A percentile compares a stretch with the other conserved stretches of the same genome.
phyloP scores from a whole-genome alignment of 257 asterid genomes.

The Solanum infundibuliforme region DNA sequence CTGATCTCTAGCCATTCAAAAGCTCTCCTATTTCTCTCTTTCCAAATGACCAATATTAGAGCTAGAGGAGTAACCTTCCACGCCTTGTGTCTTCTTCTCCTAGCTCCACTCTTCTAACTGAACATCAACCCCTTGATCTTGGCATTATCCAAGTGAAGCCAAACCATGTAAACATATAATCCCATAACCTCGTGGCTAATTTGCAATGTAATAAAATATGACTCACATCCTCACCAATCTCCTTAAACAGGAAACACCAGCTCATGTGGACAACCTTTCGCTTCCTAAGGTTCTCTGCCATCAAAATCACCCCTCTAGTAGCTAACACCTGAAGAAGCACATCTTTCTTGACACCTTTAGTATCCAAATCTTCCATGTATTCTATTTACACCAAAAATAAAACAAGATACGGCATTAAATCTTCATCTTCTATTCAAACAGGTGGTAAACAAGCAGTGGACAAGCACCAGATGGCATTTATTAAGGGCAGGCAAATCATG shows the following conservation, averaged over 20 bases:
- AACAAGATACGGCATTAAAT: neutral
- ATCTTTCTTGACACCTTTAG: neutral
- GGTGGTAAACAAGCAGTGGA: too few relatives aligned
- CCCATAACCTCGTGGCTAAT: neutral
- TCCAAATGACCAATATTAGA: neutral
- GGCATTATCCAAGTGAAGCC: neutral
- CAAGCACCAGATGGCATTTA: too few relatives aligned
- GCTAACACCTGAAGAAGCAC: neutral
- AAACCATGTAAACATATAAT: neutral
- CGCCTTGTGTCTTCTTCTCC: neutral
- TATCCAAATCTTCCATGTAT: neutral
- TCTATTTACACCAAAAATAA: neutral
- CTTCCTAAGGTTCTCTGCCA: neutral
- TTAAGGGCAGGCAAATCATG: too few relatives aligned
- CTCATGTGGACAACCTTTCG: neutral
- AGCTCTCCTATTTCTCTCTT: neutral
- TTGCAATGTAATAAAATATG: neutral
- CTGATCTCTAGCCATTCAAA: neutral
- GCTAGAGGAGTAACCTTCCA: neutral
- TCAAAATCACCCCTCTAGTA: neutral
- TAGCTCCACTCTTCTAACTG: neutral
- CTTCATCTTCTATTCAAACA: neutral
- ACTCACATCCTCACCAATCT: neutral
- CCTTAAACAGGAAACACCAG: neutral
- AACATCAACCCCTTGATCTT: neutral